These are phyloP conservation scores for Rhizopus sp. DNA, from an alignment of 371 early-diverging fungal genomes.

Conservation along the genomic window DNA sequence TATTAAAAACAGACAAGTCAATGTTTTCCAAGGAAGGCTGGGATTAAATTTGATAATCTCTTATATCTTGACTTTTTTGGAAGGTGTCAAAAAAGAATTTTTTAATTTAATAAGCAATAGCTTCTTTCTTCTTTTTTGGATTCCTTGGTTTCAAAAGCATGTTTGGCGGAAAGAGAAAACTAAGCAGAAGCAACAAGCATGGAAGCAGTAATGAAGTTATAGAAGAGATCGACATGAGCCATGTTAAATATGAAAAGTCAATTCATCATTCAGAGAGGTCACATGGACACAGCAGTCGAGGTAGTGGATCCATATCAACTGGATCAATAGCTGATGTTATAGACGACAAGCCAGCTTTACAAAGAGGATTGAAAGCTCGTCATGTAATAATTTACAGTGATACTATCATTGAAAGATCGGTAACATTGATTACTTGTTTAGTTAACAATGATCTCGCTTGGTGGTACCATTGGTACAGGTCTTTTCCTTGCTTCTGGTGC, in stretches of 20 bases:
- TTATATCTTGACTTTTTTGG: slow-evolving; percentile 4
- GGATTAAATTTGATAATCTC: slow-evolving; percentile 16
- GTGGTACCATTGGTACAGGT: slow-evolving; percentile 84
- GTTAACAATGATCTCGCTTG: slow-evolving; percentile 81
- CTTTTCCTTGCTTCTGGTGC: slow-evolving; percentile 85
- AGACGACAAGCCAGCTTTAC: slow-evolving; percentile 21
- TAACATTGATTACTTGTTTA: slow-evolving; percentile 6
- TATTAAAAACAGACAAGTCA: too few species aligned
- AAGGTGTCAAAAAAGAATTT: background rate
- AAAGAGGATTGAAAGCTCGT: slow-evolving; percentile 32
- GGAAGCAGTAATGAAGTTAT: slow-evolving; percentile 4
- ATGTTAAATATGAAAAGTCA: slow-evolving; percentile 3
- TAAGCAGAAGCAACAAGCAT: slow-evolving; percentile 1
- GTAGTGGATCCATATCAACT: slow-evolving; percentile 1
- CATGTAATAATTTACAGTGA: slow-evolving; percentile 21
- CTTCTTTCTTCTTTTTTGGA: background rate
- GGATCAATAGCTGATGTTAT: slow-evolving; percentile 19
- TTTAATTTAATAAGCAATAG: slow-evolving; percentile 3
- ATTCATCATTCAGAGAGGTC: background rate
- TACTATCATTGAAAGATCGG: background rate
- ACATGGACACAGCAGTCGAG: background rate
- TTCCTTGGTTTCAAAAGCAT: slow-evolving; percentile 5
- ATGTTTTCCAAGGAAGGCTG: background rate
- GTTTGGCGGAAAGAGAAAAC: slow-evolving; percentile 16
- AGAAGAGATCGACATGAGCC: slow-evolving; percentile 23